phyloP scores from a whole-genome alignment of 768 basidiomycete species.

The Pleurotus eryngii region DNA sequence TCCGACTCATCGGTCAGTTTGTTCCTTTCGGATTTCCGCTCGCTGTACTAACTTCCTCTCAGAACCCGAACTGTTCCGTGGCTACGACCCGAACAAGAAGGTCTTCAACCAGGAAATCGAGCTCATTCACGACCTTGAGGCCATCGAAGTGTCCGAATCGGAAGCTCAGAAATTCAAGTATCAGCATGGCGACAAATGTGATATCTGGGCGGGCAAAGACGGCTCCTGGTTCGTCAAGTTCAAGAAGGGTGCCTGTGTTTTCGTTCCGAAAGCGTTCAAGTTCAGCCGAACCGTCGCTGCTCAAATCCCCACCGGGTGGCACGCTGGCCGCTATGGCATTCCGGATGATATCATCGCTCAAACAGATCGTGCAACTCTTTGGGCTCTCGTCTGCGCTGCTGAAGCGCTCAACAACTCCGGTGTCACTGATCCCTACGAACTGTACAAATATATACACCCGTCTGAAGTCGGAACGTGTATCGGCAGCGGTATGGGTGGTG shows the following conservation, averaged over 20 bases:
- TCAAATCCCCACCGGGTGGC: constrained; percentile 97
- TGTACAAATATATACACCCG: constrained; percentile 96
- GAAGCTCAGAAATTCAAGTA: constrained; percentile 96
- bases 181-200: constrained; percentile 95
- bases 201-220: constrained; percentile 87
- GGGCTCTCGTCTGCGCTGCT: constrained; percentile 92
- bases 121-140: constrained; percentile 93
- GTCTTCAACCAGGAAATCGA: constrained; percentile 97
- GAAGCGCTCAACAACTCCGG: constrained; percentile 97
- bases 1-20: constrained; percentile 84
- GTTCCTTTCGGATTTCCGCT: not conserved
- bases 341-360: constrained; percentile 95
- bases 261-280: constrained; percentile 91
- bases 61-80: constrained; percentile 98
- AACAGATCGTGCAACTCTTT: constrained; percentile 88
- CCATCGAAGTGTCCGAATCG: constrained; percentile 86
- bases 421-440: constrained; percentile 95
- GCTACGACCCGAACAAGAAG: constrained; percentile 97
- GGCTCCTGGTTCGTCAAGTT: constrained; percentile 99
- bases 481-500: constrained; percentile 98
- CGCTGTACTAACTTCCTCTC: constrained; percentile 14
- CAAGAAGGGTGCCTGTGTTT: constrained; percentile 94
- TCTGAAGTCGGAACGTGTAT: constrained; percentile 93
- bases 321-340: constrained; percentile 94
- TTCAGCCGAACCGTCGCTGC: constrained; percentile 95